These are phyloP conservation scores for Boletus rubropictus DNA, from an alignment of 768 basidiomycete species.

Conservation along the genomic window DNA sequence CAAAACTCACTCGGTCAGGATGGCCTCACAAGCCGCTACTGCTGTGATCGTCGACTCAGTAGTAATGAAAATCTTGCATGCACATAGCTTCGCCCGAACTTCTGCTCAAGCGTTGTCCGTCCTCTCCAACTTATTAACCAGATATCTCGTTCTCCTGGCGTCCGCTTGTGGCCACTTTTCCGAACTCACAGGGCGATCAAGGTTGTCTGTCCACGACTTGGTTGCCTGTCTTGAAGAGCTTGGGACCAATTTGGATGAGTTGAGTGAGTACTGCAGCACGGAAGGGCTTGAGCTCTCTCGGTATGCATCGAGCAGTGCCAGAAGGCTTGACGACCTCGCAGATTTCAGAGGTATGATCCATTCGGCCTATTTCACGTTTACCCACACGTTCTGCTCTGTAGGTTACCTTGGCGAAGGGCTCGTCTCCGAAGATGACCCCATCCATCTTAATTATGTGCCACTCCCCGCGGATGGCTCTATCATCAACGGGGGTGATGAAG, in stretches of 20 bases:
- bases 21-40: constrained; percentile 39
- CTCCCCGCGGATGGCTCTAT: constrained; percentile 19
- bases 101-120: constrained; percentile 67
- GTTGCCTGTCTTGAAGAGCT: constrained; percentile 66
- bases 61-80: constrained; percentile 65
- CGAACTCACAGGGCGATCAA: constrained; percentile 64
- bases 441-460: constrained; percentile 47
- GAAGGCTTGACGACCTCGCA: constrained; percentile 65
- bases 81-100: constrained; percentile 69
- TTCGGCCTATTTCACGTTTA: constrained; percentile 2
- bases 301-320: constrained; percentile 57
- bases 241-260: constrained; percentile 64
- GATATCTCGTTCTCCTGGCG: constrained; percentile 63
- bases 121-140: constrained; percentile 69
- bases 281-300: constrained; percentile 67
- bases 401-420: constrained; percentile 58
- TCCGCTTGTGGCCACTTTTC: constrained; percentile 68
- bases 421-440: constrained; percentile 49
- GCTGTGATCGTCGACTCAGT: constrained; percentile 63
- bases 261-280: constrained; percentile 56
- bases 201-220: constrained; percentile 54
- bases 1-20: background rate
- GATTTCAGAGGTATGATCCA: constrained; percentile 62
- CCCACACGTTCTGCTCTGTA: constrained; percentile 31
- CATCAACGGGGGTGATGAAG: constrained; percentile 24